Evolutionary conservation across 192 early-diverging fungal genomes (phyloP).

Genomic region (Helicostylum pulchrum): DNA sequence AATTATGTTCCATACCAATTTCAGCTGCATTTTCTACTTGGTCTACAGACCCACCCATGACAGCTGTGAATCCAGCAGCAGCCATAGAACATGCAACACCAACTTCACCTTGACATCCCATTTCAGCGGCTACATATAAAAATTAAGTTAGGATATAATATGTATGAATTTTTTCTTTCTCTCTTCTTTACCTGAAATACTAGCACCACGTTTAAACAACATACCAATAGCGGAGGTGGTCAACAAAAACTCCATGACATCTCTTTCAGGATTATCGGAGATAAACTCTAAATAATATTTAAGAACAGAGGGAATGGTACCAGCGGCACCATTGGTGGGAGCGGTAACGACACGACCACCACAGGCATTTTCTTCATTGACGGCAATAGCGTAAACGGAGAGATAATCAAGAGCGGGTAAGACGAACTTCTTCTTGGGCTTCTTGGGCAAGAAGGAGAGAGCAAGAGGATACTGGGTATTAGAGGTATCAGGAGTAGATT

Average conservation of each 20-base stretch:
- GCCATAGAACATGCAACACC: slow-evolving; percentile 98
- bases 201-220: slow-evolving; percentile 94
- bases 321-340: slow-evolving; percentile 94
- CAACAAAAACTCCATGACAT: slow-evolving; percentile 88
- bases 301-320: slow-evolving; percentile 89
- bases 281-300: slow-evolving; percentile 97
- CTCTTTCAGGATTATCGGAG: slow-evolving; percentile 74
- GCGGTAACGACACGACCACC: slow-evolving; percentile 89
- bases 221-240: slow-evolving; percentile 96
- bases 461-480: slow-evolving; percentile 20
- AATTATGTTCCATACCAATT: slow-evolving; percentile 92
- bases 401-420: slow-evolving; percentile 90
- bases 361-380: slow-evolving; percentile 91
- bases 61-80: slow-evolving; percentile 91
- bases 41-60: slow-evolving; percentile 87
- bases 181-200: slow-evolving; percentile 63
- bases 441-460: slow-evolving; percentile 34
- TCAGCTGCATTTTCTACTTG: slow-evolving; percentile 96
- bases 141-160: not conserved
- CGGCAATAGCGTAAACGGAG: slow-evolving; percentile 91
- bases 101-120: slow-evolving; percentile 98
- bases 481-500: not conserved
- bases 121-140: slow-evolving; percentile 65
- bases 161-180: not conserved
- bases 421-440: slow-evolving; percentile 49